A percentile compares a stretch with the other conserved stretches of the same genome.
Evolutionary conservation across 495 filamentous ascomycete genomes (phyloP).

Genomic region (Talaromyces liani): DNA sequence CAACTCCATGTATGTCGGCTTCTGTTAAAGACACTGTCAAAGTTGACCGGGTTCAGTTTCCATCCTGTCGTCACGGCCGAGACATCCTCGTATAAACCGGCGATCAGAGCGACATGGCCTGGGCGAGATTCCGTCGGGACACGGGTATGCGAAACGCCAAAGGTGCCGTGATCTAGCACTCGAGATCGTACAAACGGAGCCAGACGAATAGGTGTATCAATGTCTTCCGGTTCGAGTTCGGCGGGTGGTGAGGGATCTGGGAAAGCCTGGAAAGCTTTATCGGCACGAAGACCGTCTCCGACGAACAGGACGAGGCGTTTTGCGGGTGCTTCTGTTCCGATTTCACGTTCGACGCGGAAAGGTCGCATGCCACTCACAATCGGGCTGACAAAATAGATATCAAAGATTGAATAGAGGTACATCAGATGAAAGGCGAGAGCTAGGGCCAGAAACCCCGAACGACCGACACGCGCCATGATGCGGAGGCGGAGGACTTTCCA

Average conservation of each 20-base stretch:
- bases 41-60: slow-evolving; percentile 98
- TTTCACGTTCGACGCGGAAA: slow-evolving; percentile 59
- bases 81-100: slow-evolving; percentile 96
- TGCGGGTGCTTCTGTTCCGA: slow-evolving; percentile 63
- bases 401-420: slow-evolving; percentile 96
- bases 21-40: slow-evolving; percentile 97
- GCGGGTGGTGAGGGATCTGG: slow-evolving; percentile 76
- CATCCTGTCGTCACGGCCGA: slow-evolving; percentile 96
- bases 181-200: slow-evolving; percentile 91
- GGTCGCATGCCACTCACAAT: slow-evolving; percentile 93
- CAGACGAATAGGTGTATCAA: slow-evolving; percentile 56
- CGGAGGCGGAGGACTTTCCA: slow-evolving; percentile 9
- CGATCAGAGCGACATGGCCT: slow-evolving; percentile 96
- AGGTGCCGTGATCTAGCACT: slow-evolving; percentile 86
- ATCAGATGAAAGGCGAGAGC: slow-evolving; percentile 91
- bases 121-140: slow-evolving; percentile 97
- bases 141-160: slow-evolving; percentile 95
- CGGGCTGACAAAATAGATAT: slow-evolving; percentile 98
- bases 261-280: slow-evolving; percentile 95
- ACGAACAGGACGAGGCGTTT: slow-evolving; percentile 90
- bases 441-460: slow-evolving; percentile 82
- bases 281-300: slow-evolving; percentile 94
- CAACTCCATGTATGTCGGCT: slow-evolving; percentile 98
- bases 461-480: slow-evolving; percentile 72
- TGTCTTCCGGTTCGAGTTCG: slow-evolving; percentile 36